A percentile compares a stretch with the other conserved stretches of the same genome.
Conservation (phyloP, 192 early-diverging fungal genomes). For the Coemansia sp. region DNA sequence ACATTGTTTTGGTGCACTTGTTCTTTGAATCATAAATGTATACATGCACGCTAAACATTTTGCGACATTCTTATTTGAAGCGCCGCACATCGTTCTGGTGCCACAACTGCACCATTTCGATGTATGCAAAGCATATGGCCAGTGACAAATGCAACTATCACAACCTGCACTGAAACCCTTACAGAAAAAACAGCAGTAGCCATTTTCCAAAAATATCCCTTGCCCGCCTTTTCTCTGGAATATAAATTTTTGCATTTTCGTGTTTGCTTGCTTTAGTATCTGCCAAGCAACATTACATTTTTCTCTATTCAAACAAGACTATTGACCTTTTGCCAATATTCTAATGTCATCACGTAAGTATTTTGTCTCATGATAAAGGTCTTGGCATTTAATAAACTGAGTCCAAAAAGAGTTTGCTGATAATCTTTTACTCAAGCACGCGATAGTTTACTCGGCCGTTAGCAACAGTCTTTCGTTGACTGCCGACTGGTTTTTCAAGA, state of each 20-base stretch:
- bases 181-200: neutral
- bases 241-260: neutral
- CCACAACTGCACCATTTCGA: neutral
- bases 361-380: neutral
- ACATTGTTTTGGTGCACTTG: neutral
- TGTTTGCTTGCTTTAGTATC: neutral
- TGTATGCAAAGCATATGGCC: neutral
- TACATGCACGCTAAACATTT: neutral
- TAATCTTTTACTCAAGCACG: neutral
- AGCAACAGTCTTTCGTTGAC: neutral
- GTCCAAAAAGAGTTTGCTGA: neutral
- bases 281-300: neutral
- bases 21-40: neutral
- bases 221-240: neutral
- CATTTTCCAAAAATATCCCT: neutral
- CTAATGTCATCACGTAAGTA: neutral
- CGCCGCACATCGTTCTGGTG: neutral
- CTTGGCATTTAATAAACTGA: neutral
- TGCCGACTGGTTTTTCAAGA: constrained; percentile 39
- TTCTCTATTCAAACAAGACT: neutral
- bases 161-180: neutral
- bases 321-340: neutral
- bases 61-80: neutral
- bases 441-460: constrained; percentile 7
- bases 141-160: neutral